Evolutionary conservation across 192 early-diverging fungal genomes (phyloP), one percentile per base, ranked within the genome.

Genomic region (Linnemannia elongata): DNA sequence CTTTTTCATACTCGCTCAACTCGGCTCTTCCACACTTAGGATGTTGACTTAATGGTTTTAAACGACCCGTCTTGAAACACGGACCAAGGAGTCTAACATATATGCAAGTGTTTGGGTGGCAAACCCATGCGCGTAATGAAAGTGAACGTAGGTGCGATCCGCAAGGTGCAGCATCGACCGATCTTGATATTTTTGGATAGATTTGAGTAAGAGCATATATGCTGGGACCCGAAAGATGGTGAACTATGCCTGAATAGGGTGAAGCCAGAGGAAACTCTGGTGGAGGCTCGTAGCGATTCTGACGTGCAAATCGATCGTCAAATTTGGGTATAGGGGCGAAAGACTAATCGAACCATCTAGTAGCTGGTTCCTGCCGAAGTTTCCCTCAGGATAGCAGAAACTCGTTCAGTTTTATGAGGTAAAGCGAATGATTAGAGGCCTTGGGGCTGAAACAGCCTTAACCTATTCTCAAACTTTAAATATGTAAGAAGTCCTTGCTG

Each of bases 391-490:
- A 95, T 93, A 95, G 93, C 93, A 92, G 93, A 93, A 93, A 92
- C 93, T 94, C 90, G 88, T 77, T 90, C 92, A 94, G 91, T 93
- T 94, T 94, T 94, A 94, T 94, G 93, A 91, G 91, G 90, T 93
- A 94, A 94, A 94, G 94, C 93, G 93, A 95, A 95, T 95, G 93
- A 95, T 94, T 94, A 93, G 93, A 94, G 94, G 92, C 92, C 93
- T 93, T 93, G 91, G 92, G 94, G 93, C 85, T 90, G 91, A 84
- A 93, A 92, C 85, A 92, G 87, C 90, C 93, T 94, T 92, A 94
- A 93, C 93, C 92, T 94, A 94, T 94, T 94, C 93, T 94, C 93
- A 94, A 94, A 93, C 93, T 95, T 95, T 93, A 94, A 95, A 95
- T 93, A 91, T 94, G 93, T 94, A 94, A 94, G 93, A 94, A 89